Percentiles rank a stretch among this genome's conserved stretches.
Conservation (phyloP, 345 rosid species). For the Rhodomyrtus tomentosa region DNA sequence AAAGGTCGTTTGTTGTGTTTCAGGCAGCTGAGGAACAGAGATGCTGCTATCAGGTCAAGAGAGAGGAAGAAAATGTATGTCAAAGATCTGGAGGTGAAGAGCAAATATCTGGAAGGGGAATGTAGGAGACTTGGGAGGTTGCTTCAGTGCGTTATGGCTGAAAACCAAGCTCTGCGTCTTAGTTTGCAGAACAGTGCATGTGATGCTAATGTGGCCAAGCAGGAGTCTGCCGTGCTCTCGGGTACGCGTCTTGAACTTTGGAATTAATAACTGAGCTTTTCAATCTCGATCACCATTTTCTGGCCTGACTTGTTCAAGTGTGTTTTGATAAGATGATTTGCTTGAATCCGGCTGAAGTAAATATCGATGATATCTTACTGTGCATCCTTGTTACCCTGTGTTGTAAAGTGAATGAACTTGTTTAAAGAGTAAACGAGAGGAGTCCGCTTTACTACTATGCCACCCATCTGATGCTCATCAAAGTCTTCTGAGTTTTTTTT, state of each 20-base stretch:
- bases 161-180: conserved; percentile 68
- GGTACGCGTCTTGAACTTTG: conserved; percentile 29
- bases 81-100: conserved; percentile 71
- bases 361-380: not conserved
- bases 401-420: not conserved
- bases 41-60: conserved; percentile 77
- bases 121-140: conserved; percentile 65
- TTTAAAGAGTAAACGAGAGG: not conserved
- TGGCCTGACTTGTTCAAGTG: not conserved
- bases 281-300: not conserved
- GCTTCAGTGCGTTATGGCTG: conserved; percentile 65
- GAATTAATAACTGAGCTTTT: not conserved
- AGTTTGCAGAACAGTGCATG: conserved; percentile 39
- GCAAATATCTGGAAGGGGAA: conserved; percentile 70
- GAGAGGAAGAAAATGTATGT: conserved; percentile 81
- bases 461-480: not conserved
- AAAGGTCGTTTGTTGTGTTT: not conserved
- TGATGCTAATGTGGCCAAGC: conserved; percentile 66
- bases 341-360: not conserved
- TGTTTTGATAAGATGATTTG: not conserved
- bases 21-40: conserved; percentile 85
- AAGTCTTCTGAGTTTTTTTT: not conserved
- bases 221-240: conserved; percentile 99
- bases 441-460: not conserved
- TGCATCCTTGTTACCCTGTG: not conserved